These are phyloP conservation scores for Microcera coccophila DNA, from an alignment of 2,329 filamentous ascomycete genomes.

Conservation along the genomic window DNA sequence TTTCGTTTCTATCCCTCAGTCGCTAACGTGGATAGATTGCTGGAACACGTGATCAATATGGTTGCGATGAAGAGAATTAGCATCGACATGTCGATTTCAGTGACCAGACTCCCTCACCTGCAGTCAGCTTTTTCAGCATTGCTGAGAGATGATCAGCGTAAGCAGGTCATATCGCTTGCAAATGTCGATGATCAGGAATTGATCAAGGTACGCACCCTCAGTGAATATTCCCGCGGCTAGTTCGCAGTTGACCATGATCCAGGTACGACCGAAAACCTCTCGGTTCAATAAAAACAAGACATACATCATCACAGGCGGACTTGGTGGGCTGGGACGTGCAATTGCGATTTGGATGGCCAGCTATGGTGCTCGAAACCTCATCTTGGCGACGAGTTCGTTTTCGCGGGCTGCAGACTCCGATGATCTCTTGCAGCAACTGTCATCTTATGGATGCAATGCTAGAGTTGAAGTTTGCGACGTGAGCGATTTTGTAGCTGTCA, in stretches of 20 bases:
- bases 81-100: conserved; percentile 5
- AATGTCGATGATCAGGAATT: conserved; percentile 5
- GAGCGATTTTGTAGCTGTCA: conserved; percentile 16
- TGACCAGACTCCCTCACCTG: conserved; percentile 10
- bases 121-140: conserved; percentile 10
- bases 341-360: conserved; percentile 25
- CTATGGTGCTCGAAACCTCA: conserved; percentile 18
- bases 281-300: conserved; percentile 15
- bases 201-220: conserved; percentile 11
- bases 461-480: conserved; percentile 22
- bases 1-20: neutral
- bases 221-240: neutral
- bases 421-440: conserved; percentile 18
- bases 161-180: conserved; percentile 15
- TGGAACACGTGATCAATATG: conserved; percentile 10
- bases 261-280: conserved; percentile 18
- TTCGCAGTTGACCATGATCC: conserved; percentile 2
- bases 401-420: conserved; percentile 11
- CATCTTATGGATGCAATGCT: conserved; percentile 20
- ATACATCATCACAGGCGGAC: conserved; percentile 23
- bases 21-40: conserved; percentile 12
- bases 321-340: conserved; percentile 20
- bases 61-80: conserved; percentile 11
- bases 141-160: conserved; percentile 2
- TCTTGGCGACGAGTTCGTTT: conserved; percentile 21